phyloP scores from a whole-genome alignment of 148 eudicot species.

The Selenicereus undatus region DNA sequence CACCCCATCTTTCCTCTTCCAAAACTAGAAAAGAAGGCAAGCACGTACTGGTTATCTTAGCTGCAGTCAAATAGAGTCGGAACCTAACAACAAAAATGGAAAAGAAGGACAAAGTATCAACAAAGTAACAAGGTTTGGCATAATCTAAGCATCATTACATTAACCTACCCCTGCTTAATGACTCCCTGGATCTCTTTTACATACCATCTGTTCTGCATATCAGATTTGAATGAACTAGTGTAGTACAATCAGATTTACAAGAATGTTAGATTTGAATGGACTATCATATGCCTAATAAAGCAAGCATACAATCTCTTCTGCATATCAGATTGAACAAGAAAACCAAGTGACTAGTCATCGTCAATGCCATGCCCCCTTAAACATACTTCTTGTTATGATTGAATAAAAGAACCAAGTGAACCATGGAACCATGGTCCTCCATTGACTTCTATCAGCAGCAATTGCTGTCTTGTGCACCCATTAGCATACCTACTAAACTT shows the following conservation, averaged over 20 bases:
- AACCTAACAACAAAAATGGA: slow-evolving; percentile 26
- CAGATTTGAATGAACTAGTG: neutral
- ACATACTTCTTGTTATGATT: slow-evolving; percentile 16
- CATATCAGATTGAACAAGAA: slow-evolving; percentile 10
- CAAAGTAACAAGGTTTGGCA: slow-evolving; percentile 12
- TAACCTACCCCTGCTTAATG: neutral
- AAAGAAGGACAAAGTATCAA: neutral
- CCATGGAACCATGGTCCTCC: slow-evolving; percentile 24
- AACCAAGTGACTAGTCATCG: slow-evolving; percentile 1
- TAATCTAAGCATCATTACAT: neutral
- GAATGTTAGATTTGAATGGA: too few species aligned
- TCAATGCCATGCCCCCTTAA: slow-evolving; percentile 11
- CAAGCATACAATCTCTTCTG: slow-evolving; percentile 6
- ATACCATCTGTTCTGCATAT: too few species aligned
- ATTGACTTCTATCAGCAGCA: slow-evolving; percentile 34
- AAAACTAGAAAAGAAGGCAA: slow-evolving; percentile 47
- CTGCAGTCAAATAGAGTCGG: slow-evolving; percentile 27
- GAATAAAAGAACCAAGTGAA: neutral
- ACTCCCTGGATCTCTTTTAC: neutral
- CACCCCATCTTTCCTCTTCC: slow-evolving; percentile 52
- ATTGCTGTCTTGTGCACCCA: slow-evolving; percentile 32
- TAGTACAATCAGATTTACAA: too few species aligned
- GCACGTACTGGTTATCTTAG: slow-evolving; percentile 27
- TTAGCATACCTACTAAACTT: slow-evolving; percentile 28
- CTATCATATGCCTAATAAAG: slow-evolving; percentile 6